These are phyloP conservation scores for Solanum boliviense DNA, from an alignment of 257 asterid genomes.

Conservation along the genomic window DNA sequence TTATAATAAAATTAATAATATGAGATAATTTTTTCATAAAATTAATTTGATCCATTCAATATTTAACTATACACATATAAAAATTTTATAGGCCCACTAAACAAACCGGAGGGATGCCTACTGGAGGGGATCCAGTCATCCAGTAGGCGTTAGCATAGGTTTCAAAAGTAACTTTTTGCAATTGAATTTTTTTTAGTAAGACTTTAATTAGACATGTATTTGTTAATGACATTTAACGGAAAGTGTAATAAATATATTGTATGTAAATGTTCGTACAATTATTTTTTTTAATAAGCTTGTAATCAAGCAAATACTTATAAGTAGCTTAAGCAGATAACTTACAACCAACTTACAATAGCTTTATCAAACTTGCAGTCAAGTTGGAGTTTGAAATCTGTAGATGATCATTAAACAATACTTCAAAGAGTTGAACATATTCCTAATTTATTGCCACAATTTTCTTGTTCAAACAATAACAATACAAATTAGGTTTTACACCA, in stretches of 20 bases:
- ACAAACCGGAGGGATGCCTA: too few relatives aligned
- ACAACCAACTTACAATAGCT: not conserved
- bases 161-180: not conserved
- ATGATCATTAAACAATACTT: not conserved
- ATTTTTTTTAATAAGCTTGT: too few relatives aligned
- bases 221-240: too few relatives aligned
- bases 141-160: not conserved
- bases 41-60: too few relatives aligned
- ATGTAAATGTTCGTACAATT: not conserved
- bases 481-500: not conserved
- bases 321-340: too few relatives aligned
- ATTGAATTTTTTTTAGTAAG: not conserved
- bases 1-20: too few relatives aligned
- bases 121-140: too few relatives aligned
- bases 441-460: not conserved
- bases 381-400: not conserved
- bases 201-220: not conserved
- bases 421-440: not conserved
- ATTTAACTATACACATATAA: too few relatives aligned
- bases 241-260: not conserved
- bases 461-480: not conserved
- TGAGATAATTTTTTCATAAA: too few relatives aligned
- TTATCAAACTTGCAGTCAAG: not conserved
- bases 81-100: too few relatives aligned
- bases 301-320: not conserved